Evolutionary conservation across 768 basidiomycete species (phyloP).

Genomic region (Suillus tomentosus): DNA sequence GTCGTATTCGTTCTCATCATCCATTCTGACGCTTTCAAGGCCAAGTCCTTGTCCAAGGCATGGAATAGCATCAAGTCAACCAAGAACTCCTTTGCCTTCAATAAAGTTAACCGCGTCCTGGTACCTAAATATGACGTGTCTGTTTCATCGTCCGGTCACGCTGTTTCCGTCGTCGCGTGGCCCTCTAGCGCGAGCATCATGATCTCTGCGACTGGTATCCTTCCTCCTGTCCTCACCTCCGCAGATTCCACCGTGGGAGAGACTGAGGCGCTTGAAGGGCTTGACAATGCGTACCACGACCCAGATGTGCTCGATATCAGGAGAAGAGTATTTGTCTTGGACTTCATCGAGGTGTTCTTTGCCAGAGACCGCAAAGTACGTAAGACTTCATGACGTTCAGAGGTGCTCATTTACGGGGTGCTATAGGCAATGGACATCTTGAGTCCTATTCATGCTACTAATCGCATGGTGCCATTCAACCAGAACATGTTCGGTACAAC

Average conservation of each 20-base stretch:
- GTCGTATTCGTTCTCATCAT: background rate
- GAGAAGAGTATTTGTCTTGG: background rate
- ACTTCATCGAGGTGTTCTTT: constrained; percentile 6
- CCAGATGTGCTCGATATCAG: constrained; percentile 15
- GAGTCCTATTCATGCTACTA: constrained; percentile 3
- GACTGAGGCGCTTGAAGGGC: background rate
- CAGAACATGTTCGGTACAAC: background rate
- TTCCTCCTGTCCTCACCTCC: constrained; percentile 3
- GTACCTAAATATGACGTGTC: background rate
- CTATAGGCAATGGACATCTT: constrained; percentile 5
- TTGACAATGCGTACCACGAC: constrained; percentile 10
- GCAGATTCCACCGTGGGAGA: background rate
- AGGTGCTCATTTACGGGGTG: background rate
- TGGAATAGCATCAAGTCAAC: background rate
- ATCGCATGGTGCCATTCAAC: background rate
- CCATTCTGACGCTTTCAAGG: background rate
- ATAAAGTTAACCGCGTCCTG: background rate
- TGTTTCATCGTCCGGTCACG: background rate
- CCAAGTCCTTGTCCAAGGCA: background rate
- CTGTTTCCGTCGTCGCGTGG: background rate
- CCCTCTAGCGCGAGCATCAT: constrained; percentile 12
- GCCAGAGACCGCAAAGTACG: constrained; percentile 7
- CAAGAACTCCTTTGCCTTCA: background rate
- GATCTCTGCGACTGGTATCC: constrained; percentile 8
- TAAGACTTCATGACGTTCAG: background rate